Evolutionary conservation across 495 filamentous ascomycete species (phyloP).

Genomic region (Trichoderma erinaceum): DNA sequence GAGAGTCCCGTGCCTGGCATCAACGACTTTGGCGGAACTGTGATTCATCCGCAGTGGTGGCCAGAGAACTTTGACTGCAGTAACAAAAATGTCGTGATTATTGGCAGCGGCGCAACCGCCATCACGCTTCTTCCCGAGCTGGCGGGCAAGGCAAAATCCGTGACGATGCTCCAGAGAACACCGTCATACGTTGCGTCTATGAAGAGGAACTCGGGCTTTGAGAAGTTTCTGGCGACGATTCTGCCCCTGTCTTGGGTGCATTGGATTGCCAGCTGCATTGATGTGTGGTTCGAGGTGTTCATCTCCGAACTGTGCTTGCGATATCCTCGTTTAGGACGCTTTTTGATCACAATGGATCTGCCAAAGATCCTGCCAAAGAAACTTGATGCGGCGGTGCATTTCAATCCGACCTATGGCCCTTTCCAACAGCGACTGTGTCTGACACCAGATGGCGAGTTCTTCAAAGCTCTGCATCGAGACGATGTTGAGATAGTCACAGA

Average conservation of each 20-base stretch:
- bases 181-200: constrained; percentile 53
- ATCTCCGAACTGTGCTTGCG: constrained; percentile 25
- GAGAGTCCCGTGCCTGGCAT: constrained; percentile 53
- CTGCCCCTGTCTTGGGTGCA: constrained; percentile 36
- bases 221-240: constrained; percentile 26
- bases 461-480: constrained; percentile 49
- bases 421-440: constrained; percentile 72
- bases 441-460: constrained; percentile 69
- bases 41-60: constrained; percentile 62
- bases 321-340: constrained; percentile 48
- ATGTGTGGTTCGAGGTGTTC: constrained; percentile 27
- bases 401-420: constrained; percentile 63
- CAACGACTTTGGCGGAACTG: constrained; percentile 48
- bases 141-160: constrained; percentile 40
- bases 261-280: constrained; percentile 32
- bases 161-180: constrained; percentile 55
- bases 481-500: constrained; percentile 62
- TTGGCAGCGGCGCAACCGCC: constrained; percentile 54
- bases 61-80: constrained; percentile 43
- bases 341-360: constrained; percentile 38
- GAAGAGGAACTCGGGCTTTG: constrained; percentile 33
- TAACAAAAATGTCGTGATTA: constrained; percentile 46
- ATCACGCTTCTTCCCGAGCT: constrained; percentile 50
- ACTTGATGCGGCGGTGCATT: constrained; percentile 58
- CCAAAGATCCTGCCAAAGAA: constrained; percentile 46